phyloP scores from a whole-genome alignment of 192 early-diverging fungal genomes.

The Coemansia sp. region DNA sequence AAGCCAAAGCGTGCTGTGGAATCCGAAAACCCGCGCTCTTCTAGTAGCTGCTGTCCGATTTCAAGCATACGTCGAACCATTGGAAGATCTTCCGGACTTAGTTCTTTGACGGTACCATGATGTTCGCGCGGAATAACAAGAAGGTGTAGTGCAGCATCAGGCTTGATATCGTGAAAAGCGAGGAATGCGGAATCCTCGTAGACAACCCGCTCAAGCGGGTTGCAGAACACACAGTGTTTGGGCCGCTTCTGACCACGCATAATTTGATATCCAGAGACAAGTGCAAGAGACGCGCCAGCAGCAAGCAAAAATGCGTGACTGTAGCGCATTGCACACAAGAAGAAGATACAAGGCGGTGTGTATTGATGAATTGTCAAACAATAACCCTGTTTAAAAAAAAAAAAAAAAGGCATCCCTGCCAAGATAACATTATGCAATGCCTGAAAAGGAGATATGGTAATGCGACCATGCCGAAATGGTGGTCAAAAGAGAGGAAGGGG shows the following conservation, averaged over 20 bases:
- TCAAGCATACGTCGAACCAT: constrained; percentile 42
- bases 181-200: constrained; percentile 40
- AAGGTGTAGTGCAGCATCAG: constrained; percentile 43
- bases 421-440: too few species aligned
- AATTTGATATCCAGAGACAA: constrained; percentile 16
- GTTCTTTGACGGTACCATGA: constrained; percentile 42
- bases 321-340: constrained; percentile 8
- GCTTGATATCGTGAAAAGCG: constrained; percentile 50
- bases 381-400: too few species aligned
- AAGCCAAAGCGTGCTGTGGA: constrained; percentile 43
- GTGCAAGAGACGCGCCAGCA: constrained; percentile 8
- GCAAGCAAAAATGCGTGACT: constrained; percentile 5
- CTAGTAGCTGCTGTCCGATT: constrained; percentile 31
- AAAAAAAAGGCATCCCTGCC: too few species aligned
- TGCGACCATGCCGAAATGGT: too few species aligned
- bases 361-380: too few species aligned
- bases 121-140: constrained; percentile 45
- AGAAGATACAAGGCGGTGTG: background rate
- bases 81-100: constrained; percentile 19
- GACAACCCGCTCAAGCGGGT: constrained; percentile 29
- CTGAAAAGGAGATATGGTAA: too few species aligned
- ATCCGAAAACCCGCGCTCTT: constrained; percentile 28
- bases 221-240: constrained; percentile 44
- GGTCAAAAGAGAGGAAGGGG: too few species aligned
- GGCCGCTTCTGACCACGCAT: constrained; percentile 48